A percentile compares a stretch with the other conserved stretches of the same genome.
phyloP scores from a whole-genome alignment of 306 rosid species.

The Neltuma alba region DNA sequence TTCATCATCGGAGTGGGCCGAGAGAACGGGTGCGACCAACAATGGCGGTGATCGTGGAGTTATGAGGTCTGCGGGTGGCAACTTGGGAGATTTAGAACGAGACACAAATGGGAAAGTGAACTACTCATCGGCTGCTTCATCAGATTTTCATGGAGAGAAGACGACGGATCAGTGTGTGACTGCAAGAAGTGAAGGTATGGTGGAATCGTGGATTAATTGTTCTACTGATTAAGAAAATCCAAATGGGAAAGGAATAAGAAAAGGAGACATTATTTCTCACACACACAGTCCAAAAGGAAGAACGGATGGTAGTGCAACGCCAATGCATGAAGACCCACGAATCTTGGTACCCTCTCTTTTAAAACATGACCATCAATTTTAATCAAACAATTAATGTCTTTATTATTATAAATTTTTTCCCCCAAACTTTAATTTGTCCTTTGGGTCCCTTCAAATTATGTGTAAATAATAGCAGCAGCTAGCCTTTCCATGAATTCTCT shows the following conservation, averaged over 20 bases:
- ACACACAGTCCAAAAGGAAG: conserved; percentile 16
- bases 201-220: conserved; percentile 93
- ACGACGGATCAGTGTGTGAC: conserved; percentile 46
- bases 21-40: conserved; percentile 2
- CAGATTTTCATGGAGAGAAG: conserved; percentile 58
- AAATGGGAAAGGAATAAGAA: conserved; percentile 14
- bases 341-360: conserved; percentile 46
- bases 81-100: conserved; percentile 30
- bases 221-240: conserved; percentile 66
- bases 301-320: conserved; percentile 29
- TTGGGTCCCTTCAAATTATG: conserved; percentile 45
- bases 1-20: conserved; percentile 49
- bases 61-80: conserved; percentile 45
- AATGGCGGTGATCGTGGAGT: conserved; percentile 32
- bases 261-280: conserved; percentile 16
- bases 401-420: not conserved
- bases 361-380: conserved; percentile 58
- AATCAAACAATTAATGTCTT: conserved; percentile 38
- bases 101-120: conserved; percentile 40
- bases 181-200: conserved; percentile 81
- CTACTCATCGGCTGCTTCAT: conserved; percentile 45
- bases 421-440: not conserved
- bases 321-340: conserved; percentile 49
- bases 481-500: conserved; percentile 1
- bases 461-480: conserved; percentile 61